Evolutionary conservation across 2,329 filamentous ascomycete species (phyloP).

Genomic region (Penicillium sp.): DNA sequence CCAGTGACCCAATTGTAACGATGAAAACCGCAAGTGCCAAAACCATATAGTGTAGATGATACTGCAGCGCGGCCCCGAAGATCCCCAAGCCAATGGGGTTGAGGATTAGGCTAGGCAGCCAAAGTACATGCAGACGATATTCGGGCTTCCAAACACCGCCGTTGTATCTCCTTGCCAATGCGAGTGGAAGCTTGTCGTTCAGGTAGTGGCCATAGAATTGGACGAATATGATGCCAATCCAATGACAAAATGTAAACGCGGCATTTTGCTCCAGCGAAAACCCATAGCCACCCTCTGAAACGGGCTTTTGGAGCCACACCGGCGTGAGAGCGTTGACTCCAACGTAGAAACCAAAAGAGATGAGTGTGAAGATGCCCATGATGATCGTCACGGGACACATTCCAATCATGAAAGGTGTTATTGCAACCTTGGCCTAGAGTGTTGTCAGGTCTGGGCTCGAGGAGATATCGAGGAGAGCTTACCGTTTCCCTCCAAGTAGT

Average conservation of each 20-base stretch:
- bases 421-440: conserved; percentile 22
- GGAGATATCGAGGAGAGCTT: neutral
- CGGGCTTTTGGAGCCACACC: conserved; percentile 44
- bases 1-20: conserved; percentile 40
- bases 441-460: neutral
- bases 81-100: conserved; percentile 36
- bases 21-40: conserved; percentile 45
- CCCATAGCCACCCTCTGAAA: conserved; percentile 44
- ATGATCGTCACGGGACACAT: conserved; percentile 42
- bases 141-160: conserved; percentile 39
- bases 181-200: conserved; percentile 44
- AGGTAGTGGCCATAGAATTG: conserved; percentile 40
- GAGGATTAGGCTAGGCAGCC: conserved; percentile 30
- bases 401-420: conserved; percentile 30
- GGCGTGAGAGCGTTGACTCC: conserved; percentile 37
- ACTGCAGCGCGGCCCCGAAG: conserved; percentile 43
- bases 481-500: conserved; percentile 27
- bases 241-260: conserved; percentile 43
- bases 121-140: conserved; percentile 34
- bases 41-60: conserved; percentile 44
- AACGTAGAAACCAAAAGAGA: conserved; percentile 40
- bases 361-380: conserved; percentile 40
- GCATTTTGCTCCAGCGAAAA: conserved; percentile 46
- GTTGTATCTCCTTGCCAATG: conserved; percentile 29
- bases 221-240: conserved; percentile 43